Evolutionary conservation across 2,329 filamentous ascomycete genomes (phyloP), one percentile per base, ranked within the genome.

Genomic region (Leptographium flavum): DNA sequence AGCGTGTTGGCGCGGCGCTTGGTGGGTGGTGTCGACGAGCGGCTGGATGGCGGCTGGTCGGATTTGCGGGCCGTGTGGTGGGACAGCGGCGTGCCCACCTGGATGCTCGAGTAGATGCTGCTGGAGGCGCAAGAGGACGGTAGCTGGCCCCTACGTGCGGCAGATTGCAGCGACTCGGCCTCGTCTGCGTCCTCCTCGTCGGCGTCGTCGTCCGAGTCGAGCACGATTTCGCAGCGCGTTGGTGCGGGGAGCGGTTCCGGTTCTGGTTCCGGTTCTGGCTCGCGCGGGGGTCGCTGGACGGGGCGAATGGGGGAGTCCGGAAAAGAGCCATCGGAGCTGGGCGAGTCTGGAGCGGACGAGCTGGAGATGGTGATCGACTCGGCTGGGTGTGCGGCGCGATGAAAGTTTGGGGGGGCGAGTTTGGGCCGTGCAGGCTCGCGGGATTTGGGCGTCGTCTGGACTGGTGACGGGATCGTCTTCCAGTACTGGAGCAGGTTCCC

Each of bases 1-100:
- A 50, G 32, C 10, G 38, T 44, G 17, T 42, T 49, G 8, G 52
- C 44, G 13, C 43, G 47, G 2, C 49, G 46, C 17, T 52, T 52
- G 17, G 43, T 30, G n/a, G 50, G 47, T 28, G 42, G 25, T 9
- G 42, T 23, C 6, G 35, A 30, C 42, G 39, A 41, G 42, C 46
- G 37, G 37, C 36, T 45, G 23, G 39, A 46, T 14, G 43, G 23
- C 2, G 21, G 9, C 13, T 23, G 13, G 31, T 3, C 19, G 11
- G 19, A 25, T 5, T 6, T 27, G 36, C 28, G 15, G 22, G 37
- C n/a, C 21, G 36, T 41, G 17, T 17, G 6, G 17, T 5, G 9
- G 17, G 17, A 17, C 14, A 30, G 8, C 10, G 39, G n/a, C 4
- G 7, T 25, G n/a, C 28, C 28, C 39, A 42, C 19, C 1, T 21